A percentile compares a stretch with the other conserved stretches of the same genome.
These are phyloP conservation scores for Podila clonocystis DNA, from an alignment of 192 early-diverging fungal genomes.

Conservation along the genomic window DNA sequence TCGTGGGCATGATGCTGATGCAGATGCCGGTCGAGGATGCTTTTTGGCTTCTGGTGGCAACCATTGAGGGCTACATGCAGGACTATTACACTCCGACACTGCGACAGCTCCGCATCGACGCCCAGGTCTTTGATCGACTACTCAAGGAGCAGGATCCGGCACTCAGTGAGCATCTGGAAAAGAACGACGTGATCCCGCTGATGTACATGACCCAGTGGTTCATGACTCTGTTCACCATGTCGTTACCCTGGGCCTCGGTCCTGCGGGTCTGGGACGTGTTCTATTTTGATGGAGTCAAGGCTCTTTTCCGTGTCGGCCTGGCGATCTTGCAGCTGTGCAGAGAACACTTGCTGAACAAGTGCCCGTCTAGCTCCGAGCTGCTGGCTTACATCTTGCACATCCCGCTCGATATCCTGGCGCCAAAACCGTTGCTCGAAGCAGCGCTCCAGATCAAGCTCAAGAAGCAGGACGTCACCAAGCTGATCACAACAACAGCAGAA, in stretches of 20 bases:
- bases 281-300: slow-evolving; percentile 84
- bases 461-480: slow-evolving; percentile 23
- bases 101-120: slow-evolving; percentile 81
- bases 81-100: slow-evolving; percentile 82
- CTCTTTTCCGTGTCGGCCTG: slow-evolving; percentile 83
- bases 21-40: slow-evolving; percentile 85
- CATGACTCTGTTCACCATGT: slow-evolving; percentile 87
- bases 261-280: slow-evolving; percentile 96
- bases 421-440: slow-evolving; percentile 72
- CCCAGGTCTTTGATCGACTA: slow-evolving; percentile 82
- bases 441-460: slow-evolving; percentile 74
- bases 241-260: slow-evolving; percentile 88
- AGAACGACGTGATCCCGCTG: slow-evolving; percentile 81
- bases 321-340: slow-evolving; percentile 73
- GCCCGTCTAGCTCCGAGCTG: slow-evolving; percentile 79
- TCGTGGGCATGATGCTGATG: slow-evolving; percentile 94
- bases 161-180: slow-evolving; percentile 75
- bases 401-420: slow-evolving; percentile 68
- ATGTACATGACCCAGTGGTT: slow-evolving; percentile 97
- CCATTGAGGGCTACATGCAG: slow-evolving; percentile 74
- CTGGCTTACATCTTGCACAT: slow-evolving; percentile 83
- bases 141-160: slow-evolving; percentile 71
- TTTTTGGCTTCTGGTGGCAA: slow-evolving; percentile 89
- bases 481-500: slow-evolving; percentile 18
- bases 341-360: slow-evolving; percentile 73